Evolutionary conservation across 2,329 filamentous ascomycete genomes (phyloP).

Genomic region (Ilyonectria sp.): DNA sequence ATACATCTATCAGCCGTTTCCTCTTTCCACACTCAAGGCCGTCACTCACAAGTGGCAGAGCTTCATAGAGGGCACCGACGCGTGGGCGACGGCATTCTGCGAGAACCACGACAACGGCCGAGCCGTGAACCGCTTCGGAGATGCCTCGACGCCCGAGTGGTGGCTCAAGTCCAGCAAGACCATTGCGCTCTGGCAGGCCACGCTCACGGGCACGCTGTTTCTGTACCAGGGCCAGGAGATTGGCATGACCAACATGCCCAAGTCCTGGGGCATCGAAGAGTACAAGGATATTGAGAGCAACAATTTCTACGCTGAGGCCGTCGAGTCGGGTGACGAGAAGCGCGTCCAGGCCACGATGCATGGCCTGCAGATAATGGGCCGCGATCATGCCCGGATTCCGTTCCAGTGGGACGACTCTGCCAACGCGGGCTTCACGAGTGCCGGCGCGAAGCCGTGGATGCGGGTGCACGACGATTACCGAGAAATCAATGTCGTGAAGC

Average conservation of each 20-base stretch:
- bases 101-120: conserved; percentile 77
- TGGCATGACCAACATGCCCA: conserved; percentile 71
- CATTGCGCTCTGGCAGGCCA: conserved; percentile 65
- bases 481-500: conserved; percentile 69
- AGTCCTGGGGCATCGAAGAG: conserved; percentile 65
- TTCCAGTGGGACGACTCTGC: conserved; percentile 75
- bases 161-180: conserved; percentile 66
- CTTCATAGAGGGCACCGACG: conserved; percentile 64
- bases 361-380: conserved; percentile 70
- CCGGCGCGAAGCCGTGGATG: conserved; percentile 73
- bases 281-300: conserved; percentile 69
- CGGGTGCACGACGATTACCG: conserved; percentile 72
- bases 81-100: conserved; percentile 73
- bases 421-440: conserved; percentile 73
- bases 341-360: conserved; percentile 63
- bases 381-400: conserved; percentile 76
- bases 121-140: conserved; percentile 68
- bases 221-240: conserved; percentile 75
- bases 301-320: conserved; percentile 65
- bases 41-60: conserved; percentile 64
- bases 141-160: conserved; percentile 59
- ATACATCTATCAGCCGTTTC: conserved; percentile 66
- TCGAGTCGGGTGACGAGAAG: conserved; percentile 53
- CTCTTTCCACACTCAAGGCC: conserved; percentile 60
- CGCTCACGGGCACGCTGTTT: conserved; percentile 69